These are phyloP conservation scores for Lagenaria siceraria DNA, from an alignment of 306 rosid genomes.

Conservation along the genomic window DNA sequence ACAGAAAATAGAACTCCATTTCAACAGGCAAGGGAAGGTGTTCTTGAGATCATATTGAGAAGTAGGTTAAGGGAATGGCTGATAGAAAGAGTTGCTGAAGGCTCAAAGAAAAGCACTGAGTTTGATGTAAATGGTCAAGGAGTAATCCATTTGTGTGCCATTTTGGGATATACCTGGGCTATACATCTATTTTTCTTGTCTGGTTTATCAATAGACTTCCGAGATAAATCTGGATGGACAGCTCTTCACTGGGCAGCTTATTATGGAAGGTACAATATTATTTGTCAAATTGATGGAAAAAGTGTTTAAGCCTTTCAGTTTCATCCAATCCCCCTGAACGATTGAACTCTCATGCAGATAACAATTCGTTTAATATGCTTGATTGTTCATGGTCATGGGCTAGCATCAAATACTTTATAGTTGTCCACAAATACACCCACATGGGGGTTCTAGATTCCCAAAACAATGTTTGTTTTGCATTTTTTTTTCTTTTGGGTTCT, in stretches of 20 bases:
- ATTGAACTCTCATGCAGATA: background rate
- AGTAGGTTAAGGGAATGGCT: conserved; percentile 75
- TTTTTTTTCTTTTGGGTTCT: background rate
- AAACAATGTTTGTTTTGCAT: background rate
- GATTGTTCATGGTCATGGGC: background rate
- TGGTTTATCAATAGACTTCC: conserved; percentile 78
- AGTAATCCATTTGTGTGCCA: conserved; percentile 86
- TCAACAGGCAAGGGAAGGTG: conserved; percentile 52
- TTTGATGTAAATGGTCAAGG: conserved; percentile 72
- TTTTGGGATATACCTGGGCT: conserved; percentile 84
- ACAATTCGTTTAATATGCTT: background rate
- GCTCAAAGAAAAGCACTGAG: conserved; percentile 46
- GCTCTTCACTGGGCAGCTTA: conserved; percentile 99
- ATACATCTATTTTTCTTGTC: conserved; percentile 58
- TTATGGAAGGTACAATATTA: conserved; percentile 51
- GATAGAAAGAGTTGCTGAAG: conserved; percentile 56
- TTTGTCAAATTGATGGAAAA: background rate
- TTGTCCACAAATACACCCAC: background rate
- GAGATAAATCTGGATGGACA: conserved; percentile 92
- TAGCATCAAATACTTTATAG: background rate
- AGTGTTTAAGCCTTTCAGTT: background rate
- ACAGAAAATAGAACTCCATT: conserved; percentile 32
- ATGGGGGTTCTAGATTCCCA: background rate
- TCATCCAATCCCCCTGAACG: background rate
- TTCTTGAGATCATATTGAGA: conserved; percentile 49